Conservation (phyloP, 257 asterid genomes). For the Avicennia marina region DNA sequence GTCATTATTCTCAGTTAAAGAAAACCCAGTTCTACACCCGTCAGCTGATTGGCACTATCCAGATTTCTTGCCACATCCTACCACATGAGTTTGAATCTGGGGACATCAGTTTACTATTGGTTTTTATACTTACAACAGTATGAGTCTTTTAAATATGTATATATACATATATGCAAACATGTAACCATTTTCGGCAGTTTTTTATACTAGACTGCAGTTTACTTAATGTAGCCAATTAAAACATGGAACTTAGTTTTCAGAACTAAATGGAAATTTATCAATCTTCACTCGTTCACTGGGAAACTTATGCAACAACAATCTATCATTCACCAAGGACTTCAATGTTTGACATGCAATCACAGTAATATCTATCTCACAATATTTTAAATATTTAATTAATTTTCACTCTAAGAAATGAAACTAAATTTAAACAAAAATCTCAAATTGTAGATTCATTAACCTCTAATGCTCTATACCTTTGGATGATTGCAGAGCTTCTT, state of each 20-base stretch:
- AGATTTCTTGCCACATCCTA: not conserved
- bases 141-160: too few species aligned
- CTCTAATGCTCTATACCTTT: constrained; percentile 48
- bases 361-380: not conserved
- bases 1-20: too few species aligned
- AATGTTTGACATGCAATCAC: constrained; percentile 3
- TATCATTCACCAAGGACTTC: constrained; percentile 4
- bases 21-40: too few species aligned
- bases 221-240: too few species aligned
- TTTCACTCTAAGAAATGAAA: constrained; percentile 11
- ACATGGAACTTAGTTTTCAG: too few species aligned
- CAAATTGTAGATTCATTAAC: constrained; percentile 5
- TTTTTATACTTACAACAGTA: too few species aligned
- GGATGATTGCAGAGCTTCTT: constrained; percentile 99
- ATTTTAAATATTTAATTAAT: constrained; percentile 9
- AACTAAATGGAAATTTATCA: too few species aligned
- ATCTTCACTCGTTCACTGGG: too few species aligned
- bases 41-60: not conserved
- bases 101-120: too few species aligned
- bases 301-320: constrained; percentile 2
- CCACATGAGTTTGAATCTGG: not conserved
- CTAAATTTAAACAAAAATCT: constrained; percentile 13
- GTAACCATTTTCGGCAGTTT: too few species aligned
- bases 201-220: too few species aligned
- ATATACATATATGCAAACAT: too few species aligned